Evolutionary conservation across 169 alveolate genomes (phyloP), one percentile per base, ranked within the genome.

Genomic region (Plasmodium vivax): DNA sequence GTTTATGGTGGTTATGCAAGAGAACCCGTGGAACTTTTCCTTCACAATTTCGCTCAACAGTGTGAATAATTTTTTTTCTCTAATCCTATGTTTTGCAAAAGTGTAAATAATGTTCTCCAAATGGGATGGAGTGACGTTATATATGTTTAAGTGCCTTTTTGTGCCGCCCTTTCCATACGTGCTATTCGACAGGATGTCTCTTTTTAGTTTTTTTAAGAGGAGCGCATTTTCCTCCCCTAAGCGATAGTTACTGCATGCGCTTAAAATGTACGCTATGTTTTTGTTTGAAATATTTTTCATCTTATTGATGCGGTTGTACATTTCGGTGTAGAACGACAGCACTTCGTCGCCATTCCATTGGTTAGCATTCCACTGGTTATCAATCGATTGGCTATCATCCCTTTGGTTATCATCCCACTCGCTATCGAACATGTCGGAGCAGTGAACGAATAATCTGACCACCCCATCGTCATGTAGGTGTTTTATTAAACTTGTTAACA

Each of bases 401-500:
- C 27, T 23, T 23, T 23, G 27, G 27, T 92, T 92, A 73, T 6
- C 68, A 19, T 30, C 30, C 75, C 58, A 74, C 2, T 77, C 56
- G 41, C 10, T 82, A 16, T 82, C 68, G 62, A 72, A 81, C 85
- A 92, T 8, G 23, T 23, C 23, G 19, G 90, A 19, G 41, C 91
- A 79, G 54, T 56, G 51, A 41, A 81, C n/a, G 73, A 81, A 81
- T 82, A 92, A 34, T 7, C 85, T 92, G 41, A 73, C 72, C 71
- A 82, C 14, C n/a, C 92, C 47, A 51, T 92, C 95, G 32, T 92
- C 95, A 82, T 92, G 77, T 92, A 92, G 84, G 83, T 92, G 84
- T 82, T 92, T 92, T 82, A 92, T 82, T 30, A 92, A 83, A 71
- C 10, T 19, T 77, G 82, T 92, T 83, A 92, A 82, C 47, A 73